phyloP scores from a whole-genome alignment of 768 basidiomycete species.

The Pleurotus platypus region DNA sequence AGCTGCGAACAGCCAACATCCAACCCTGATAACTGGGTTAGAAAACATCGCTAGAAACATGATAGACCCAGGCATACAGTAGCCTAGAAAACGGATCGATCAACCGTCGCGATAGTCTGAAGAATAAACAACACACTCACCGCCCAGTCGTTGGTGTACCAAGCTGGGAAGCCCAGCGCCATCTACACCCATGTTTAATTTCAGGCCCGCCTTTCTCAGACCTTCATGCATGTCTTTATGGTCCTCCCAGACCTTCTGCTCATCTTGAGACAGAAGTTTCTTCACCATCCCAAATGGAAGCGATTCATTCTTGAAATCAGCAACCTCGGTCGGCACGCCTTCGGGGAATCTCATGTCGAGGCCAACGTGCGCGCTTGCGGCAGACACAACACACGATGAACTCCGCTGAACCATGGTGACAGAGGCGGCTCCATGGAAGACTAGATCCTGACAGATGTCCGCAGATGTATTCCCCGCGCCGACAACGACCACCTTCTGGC shows the following conservation, averaged over 20 bases:
- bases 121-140: conserved; percentile 16
- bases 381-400: conserved; percentile 27
- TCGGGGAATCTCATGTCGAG: conserved; percentile 15
- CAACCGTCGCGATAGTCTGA: not conserved
- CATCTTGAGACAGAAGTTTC: conserved; percentile 13
- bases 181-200: conserved; percentile 28
- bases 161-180: conserved; percentile 26
- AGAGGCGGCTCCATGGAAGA: conserved; percentile 22
- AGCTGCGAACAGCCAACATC: conserved; percentile 50
- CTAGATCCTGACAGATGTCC: conserved; percentile 35
- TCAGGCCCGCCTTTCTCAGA: conserved; percentile 31
- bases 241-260: conserved; percentile 19
- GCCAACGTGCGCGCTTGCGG: not conserved
- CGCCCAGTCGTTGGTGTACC: conserved; percentile 26
- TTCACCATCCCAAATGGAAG: conserved; percentile 21
- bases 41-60: not conserved
- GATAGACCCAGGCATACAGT: conserved; percentile 7
- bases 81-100: conserved; percentile 7
- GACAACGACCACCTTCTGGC: conserved; percentile 34
- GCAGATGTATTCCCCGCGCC: conserved; percentile 36
- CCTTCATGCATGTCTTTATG: conserved; percentile 32
- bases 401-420: conserved; percentile 43
- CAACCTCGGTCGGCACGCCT: conserved; percentile 14
- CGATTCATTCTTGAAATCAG: conserved; percentile 21
- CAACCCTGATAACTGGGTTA: conserved; percentile 18